These are phyloP conservation scores for Globisporangium alternatum DNA, from an alignment of 352 stramenopile species.

Conservation along the genomic window DNA sequence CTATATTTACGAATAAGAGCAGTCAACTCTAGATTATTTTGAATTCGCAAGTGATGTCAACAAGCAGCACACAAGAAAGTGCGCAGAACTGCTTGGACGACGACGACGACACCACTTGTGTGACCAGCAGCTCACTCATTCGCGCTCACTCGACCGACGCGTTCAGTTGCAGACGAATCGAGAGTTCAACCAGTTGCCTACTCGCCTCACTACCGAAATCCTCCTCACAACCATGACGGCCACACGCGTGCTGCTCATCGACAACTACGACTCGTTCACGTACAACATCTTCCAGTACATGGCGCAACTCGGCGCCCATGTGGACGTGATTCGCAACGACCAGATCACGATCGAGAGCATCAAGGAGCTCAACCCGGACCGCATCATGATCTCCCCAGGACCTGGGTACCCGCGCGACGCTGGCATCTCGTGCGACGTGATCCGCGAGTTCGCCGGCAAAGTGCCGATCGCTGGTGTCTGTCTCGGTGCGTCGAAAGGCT, in stretches of 20 bases:
- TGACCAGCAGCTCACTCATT: not conserved
- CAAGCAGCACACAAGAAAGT: slow-evolving; percentile 16
- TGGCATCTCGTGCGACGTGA: slow-evolving; percentile 81
- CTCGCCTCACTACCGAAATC: slow-evolving; percentile 2
- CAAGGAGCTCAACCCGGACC: slow-evolving; percentile 63
- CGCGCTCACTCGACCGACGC: not conserved
- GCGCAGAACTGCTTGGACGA: slow-evolving; percentile 13
- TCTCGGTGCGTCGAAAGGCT: slow-evolving; percentile 33
- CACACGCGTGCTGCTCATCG: slow-evolving; percentile 82
- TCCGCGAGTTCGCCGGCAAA: slow-evolving; percentile 76
- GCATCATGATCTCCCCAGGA: slow-evolving; percentile 87
- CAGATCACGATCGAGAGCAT: slow-evolving; percentile 83
- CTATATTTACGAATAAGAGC: too few relatives aligned
- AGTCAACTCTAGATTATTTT: too few relatives aligned
- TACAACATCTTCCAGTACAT: slow-evolving; percentile 91
- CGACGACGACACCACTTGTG: not conserved
- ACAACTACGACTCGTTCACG: slow-evolving; percentile 92
- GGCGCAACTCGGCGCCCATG: slow-evolving; percentile 74
- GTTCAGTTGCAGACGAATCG: not conserved
- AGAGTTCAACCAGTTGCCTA: not conserved
- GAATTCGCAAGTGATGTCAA: not conserved
- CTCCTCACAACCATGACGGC: slow-evolving; percentile 24
- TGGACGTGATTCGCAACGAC: slow-evolving; percentile 83
- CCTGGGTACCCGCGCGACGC: slow-evolving; percentile 80
- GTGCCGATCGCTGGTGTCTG: slow-evolving; percentile 85